Percentiles rank a stretch among this genome's conserved stretches.
These are phyloP conservation scores for Chaetomiaceae sp. DNA, from an alignment of 2,329 filamentous ascomycete species.

Conservation along the genomic window DNA sequence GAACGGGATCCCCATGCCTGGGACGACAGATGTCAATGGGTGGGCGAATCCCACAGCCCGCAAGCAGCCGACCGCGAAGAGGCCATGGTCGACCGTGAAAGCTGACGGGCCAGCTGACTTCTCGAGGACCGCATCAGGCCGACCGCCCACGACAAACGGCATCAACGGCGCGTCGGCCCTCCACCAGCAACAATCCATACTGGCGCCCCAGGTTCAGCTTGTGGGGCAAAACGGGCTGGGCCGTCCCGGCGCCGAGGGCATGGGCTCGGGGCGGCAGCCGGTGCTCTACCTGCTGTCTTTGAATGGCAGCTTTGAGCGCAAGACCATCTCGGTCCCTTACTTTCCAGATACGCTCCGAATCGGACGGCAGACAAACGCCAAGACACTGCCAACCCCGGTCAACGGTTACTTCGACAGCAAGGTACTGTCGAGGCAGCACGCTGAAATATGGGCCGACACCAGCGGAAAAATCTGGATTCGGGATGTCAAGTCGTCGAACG, in stretches of 20 bases:
- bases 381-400: slow-evolving; percentile 81
- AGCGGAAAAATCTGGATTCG: slow-evolving; percentile 92
- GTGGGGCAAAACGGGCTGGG: slow-evolving; percentile 45
- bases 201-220: slow-evolving; percentile 38
- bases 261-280: slow-evolving; percentile 59
- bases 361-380: slow-evolving; percentile 93
- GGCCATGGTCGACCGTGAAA: slow-evolving; percentile 47
- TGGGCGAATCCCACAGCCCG: slow-evolving; percentile 48
- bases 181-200: slow-evolving; percentile 37
- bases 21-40: slow-evolving; percentile 46
- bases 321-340: slow-evolving; percentile 90
- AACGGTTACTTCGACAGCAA: slow-evolving; percentile 99
- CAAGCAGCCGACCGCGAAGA: slow-evolving; percentile 50
- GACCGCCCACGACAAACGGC: slow-evolving; percentile 39
- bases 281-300: slow-evolving; percentile 83
- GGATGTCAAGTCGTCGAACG: slow-evolving; percentile 97
- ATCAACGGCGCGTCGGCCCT: slow-evolving; percentile 41
- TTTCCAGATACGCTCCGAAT: slow-evolving; percentile 92
- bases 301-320: slow-evolving; percentile 95
- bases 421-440: slow-evolving; percentile 91
- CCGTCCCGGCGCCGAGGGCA: slow-evolving; percentile 63
- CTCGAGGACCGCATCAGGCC: slow-evolving; percentile 37
- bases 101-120: slow-evolving; percentile 46
- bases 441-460: slow-evolving; percentile 84
- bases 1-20: slow-evolving; percentile 54